phyloP scores from a whole-genome alignment of 345 rosid genomes.

The Salix viminalis region DNA sequence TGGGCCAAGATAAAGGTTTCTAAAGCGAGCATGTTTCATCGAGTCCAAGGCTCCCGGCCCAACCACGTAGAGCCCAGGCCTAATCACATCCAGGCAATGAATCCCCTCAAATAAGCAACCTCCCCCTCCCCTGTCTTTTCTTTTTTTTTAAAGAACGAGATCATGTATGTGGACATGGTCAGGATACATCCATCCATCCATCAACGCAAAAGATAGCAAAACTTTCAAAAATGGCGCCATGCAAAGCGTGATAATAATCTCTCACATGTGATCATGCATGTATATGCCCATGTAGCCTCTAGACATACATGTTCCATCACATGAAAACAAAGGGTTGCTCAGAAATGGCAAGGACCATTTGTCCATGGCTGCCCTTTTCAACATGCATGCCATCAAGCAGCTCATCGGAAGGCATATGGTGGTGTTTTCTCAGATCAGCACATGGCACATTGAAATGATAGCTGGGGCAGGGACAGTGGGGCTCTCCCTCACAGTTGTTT shows the following conservation, averaged over 20 bases:
- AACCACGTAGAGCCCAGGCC: background rate
- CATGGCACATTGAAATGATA: background rate
- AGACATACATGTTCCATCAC: background rate
- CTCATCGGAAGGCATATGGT: background rate
- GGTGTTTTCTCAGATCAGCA: background rate
- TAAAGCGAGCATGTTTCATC: background rate
- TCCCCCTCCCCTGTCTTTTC: no score
- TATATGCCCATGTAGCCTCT: background rate
- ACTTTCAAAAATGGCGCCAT: background rate
- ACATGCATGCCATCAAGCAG: background rate
- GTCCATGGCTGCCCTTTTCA: background rate
- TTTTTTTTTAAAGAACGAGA: background rate
- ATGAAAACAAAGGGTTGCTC: background rate
- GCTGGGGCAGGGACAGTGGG: constrained; percentile 8
- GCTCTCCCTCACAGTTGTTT: constrained; percentile 5
- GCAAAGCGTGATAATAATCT: background rate
- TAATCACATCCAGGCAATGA: background rate
- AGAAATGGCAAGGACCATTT: background rate
- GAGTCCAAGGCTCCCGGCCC: background rate
- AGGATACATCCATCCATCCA: background rate
- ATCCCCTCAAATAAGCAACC: background rate
- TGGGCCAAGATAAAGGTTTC: background rate
- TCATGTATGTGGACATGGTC: background rate
- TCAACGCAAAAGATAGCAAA: background rate
- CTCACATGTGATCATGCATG: background rate